Evolutionary conservation across 441 rosid genomes (phyloP), one percentile per base, ranked within the genome.

Genomic region (Breynia disticha): DNA sequence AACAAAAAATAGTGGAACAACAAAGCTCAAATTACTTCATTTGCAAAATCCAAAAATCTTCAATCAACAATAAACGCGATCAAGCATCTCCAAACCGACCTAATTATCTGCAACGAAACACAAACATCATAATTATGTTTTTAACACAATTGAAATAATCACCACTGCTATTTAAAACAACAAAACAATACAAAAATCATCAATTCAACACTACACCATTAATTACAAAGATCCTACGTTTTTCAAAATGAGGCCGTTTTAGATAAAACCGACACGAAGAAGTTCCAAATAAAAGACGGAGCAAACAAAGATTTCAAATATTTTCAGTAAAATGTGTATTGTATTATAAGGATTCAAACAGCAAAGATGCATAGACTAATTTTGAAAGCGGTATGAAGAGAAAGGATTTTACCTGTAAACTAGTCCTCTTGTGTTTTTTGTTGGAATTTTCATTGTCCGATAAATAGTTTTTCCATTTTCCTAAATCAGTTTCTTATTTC

Each of bases 11-110:
- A 37, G 37, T 53, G 19, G 14, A 14, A n/a, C n/a, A 50, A 46
- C 3, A 41, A 22, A 50, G 16, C 12, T 14, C n/a, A 28, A 46
- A 56, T 63, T 70, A 72, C 78, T 59, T 75, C 78, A 70, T 78
- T 55, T 20, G 20, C 56, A 20, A 59, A 54, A 48, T 60, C 52
- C 10, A 55, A 49, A 57, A 50, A 56, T 59, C 49, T 68, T 57
- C 42, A 8, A 44, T 55, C 48, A 42, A 64, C 49, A 19, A 69
- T 11, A 56, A 46, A 61, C 16, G 43, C 61, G 3, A 41, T 4
- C 32, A 32, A 45, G 57, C 51, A 52, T 57, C 20, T 32, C 48
- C 63, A 58, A 67, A 62, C 50, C 20, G 43, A 54, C 69, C 70
- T 66, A 67, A 54, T 54, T 24, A 21, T 45, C 55, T 46, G 60